Percentiles rank a stretch among this genome's conserved stretches.
Evolutionary conservation across 805 yeast species (phyloP).

Genomic region (Scheffersomyces stipitis): DNA sequence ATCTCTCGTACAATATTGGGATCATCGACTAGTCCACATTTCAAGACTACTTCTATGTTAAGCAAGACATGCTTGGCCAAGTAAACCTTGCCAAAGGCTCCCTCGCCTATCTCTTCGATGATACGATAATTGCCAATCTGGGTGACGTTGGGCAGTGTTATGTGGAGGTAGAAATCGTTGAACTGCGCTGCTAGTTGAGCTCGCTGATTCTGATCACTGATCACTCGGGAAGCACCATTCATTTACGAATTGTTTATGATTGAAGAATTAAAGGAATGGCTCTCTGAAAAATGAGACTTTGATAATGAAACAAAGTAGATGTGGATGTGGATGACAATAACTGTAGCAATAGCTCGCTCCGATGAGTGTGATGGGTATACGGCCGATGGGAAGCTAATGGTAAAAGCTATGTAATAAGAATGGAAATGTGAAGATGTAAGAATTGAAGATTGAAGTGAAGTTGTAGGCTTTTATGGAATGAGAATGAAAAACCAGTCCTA

Average conservation of each 20-base stretch:
- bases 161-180: conserved; percentile 51
- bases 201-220: conserved; percentile 39
- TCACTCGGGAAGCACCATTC: conserved; percentile 16
- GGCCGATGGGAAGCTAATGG: too few species aligned
- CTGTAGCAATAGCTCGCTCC: too few species aligned
- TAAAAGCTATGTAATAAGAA: too few species aligned
- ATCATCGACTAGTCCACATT: conserved; percentile 73
- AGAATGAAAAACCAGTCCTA: too few species aligned
- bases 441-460: too few species aligned
- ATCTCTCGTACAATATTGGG: conserved; percentile 89
- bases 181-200: conserved; percentile 64
- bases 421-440: too few species aligned
- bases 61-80: conserved; percentile 78
- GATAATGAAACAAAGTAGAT: too few species aligned
- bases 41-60: conserved; percentile 73
- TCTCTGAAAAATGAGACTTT: too few species aligned
- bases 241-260: conserved; percentile 6
- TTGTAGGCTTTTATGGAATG: too few species aligned
- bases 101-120: conserved; percentile 78
- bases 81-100: conserved; percentile 90
- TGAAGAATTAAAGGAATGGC: too few species aligned
- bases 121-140: conserved; percentile 83
- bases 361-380: too few species aligned
- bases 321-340: too few species aligned
- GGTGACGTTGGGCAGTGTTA: conserved; percentile 46